phyloP scores from a whole-genome alignment of 2,329 filamentous ascomycete species.

The Tolypocladium inflatum region DNA sequence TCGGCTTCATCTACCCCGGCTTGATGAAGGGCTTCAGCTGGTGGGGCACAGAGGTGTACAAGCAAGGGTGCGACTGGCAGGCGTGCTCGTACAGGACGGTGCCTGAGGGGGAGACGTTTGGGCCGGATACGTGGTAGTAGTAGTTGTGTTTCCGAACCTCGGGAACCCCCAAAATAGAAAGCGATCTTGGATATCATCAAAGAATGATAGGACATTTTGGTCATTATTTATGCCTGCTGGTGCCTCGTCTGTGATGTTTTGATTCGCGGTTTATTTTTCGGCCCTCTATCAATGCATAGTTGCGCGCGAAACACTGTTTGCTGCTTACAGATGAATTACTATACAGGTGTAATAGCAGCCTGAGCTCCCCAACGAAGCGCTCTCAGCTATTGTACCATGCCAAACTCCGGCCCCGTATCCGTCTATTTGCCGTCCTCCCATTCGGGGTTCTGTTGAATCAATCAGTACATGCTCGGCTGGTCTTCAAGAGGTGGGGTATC shows the following conservation, averaged over 20 bases:
- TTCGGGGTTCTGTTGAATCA: constrained; percentile 24
- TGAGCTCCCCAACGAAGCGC: not conserved
- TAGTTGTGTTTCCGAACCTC: not conserved
- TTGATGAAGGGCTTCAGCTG: constrained; percentile 64
- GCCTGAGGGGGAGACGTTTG: constrained; percentile 54
- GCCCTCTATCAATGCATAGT: constrained; percentile 15
- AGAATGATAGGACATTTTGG: not conserved
- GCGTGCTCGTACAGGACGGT: constrained; percentile 64
- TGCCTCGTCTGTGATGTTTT: not conserved
- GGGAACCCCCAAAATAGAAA: not conserved
- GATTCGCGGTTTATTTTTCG: constrained; percentile 8
- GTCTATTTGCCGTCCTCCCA: constrained; percentile 29
- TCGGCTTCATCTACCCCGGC: constrained; percentile 76
- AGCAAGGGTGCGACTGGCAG: constrained; percentile 76
- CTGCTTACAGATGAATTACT: constrained; percentile 13
- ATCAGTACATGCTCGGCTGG: constrained; percentile 7
- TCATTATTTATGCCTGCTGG: not conserved
- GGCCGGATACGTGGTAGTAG: constrained; percentile 48
- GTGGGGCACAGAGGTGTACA: constrained; percentile 87
- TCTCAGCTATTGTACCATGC: not conserved
- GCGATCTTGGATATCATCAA: not conserved
- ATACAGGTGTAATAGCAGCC: constrained; percentile 6
- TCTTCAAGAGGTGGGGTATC: constrained; percentile 11
- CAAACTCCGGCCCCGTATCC: not conserved
- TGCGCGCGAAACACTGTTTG: not conserved